Base-by-base conservation (phyloP, 2,329 filamentous ascomycete genomes). In the Neopestalotiopsis rosae region DNA sequence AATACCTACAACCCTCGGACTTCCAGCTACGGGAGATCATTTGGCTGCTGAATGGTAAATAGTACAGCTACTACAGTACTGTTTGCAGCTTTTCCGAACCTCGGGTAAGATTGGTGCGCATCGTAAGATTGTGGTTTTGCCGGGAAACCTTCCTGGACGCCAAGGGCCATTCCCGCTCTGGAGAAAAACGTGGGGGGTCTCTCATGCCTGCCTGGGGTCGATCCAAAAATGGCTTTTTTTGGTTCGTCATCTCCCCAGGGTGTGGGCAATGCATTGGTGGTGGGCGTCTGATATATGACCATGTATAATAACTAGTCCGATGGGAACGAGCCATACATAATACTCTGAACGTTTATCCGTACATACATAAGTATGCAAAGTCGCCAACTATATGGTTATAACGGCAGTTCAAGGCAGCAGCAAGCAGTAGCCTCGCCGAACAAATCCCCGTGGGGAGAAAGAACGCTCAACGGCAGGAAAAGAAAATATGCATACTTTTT, bases 61-160 rank as follows among this genome's bases (percentile, higher is more conserved):
- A 40, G 32, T 34, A 24, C 57, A 59, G 24, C 30, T 7, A 24
- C 59, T 34, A 28, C 24, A 28, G 24, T 28, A 28, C 24, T 28
- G 24, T 28, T 13, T 61, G 10, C 34, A 38, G 34, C 17, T 20
- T 20, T 20, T 14, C n/a, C 32, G 59, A 62, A 62, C 59, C 59
- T 40, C 59, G 59, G 32, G 32, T 62, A 62, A n/a, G n/a, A 52
- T 40, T 62, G 28, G n/a, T 38, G 34, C n/a, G 59, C 59, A 62
- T 62, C 59, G 59, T 62, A 62, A 62, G 59, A 62, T 62, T 59
- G 57, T 59, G 57, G 24, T 34, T 59, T 59, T 59, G 57, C 57
- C 57, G 57, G 24, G 30, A 59, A 40, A n/a, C 30, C 20, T 62
- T 17, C 45, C 30, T 62, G 59, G 59, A 34, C n/a, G 59, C 59